A percentile compares a stretch with the other conserved stretches of the same genome.
These are phyloP conservation scores for Exophiala spinifera DNA, from an alignment of 2,329 filamentous ascomycete genomes.

Conservation along the genomic window DNA sequence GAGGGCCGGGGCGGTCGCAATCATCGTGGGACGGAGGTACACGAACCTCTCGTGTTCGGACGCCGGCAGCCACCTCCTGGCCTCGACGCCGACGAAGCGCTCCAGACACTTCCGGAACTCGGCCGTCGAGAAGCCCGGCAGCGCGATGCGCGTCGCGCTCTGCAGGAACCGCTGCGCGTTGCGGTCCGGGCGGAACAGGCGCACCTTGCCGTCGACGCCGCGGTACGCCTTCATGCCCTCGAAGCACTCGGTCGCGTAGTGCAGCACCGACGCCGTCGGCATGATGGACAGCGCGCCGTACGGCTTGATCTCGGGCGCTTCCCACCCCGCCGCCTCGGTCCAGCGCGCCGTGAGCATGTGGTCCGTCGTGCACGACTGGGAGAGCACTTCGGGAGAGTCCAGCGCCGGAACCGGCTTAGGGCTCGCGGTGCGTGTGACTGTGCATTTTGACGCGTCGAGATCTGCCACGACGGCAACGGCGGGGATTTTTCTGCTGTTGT, in stretches of 20 bases:
- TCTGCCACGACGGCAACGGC: conserved; percentile 28
- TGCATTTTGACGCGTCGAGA: conserved; percentile 41
- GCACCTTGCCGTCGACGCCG: conserved; percentile 66
- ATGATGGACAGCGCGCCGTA: conserved; percentile 75
- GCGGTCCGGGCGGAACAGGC: conserved; percentile 72
- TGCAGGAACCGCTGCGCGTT: conserved; percentile 65
- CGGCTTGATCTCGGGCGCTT: conserved; percentile 67
- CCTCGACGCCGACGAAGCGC: conserved; percentile 48
- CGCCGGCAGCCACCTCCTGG: conserved; percentile 28
- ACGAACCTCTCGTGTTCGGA: conserved; percentile 56
- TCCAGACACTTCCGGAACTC: conserved; percentile 73
- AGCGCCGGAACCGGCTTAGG: conserved; percentile 38
- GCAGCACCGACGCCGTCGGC: conserved; percentile 75
- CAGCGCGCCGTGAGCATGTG: conserved; percentile 81
- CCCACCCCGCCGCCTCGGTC: conserved; percentile 66
- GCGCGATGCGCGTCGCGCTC: conserved; percentile 61
- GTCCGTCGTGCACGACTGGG: conserved; percentile 61
- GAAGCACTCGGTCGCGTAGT: conserved; percentile 91
- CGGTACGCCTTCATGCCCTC: conserved; percentile 77
- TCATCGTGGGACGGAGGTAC: conserved; percentile 83
- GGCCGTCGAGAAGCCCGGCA: conserved; percentile 68
- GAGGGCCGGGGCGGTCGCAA: conserved; percentile 75
- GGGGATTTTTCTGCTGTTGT: conserved; percentile 1
- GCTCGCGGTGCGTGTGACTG: conserved; percentile 37
- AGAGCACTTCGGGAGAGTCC: conserved; percentile 40